Evolutionary conservation across 1,284 basidiomycete species (phyloP).

Genomic region (Microbotryum scabiosae): DNA sequence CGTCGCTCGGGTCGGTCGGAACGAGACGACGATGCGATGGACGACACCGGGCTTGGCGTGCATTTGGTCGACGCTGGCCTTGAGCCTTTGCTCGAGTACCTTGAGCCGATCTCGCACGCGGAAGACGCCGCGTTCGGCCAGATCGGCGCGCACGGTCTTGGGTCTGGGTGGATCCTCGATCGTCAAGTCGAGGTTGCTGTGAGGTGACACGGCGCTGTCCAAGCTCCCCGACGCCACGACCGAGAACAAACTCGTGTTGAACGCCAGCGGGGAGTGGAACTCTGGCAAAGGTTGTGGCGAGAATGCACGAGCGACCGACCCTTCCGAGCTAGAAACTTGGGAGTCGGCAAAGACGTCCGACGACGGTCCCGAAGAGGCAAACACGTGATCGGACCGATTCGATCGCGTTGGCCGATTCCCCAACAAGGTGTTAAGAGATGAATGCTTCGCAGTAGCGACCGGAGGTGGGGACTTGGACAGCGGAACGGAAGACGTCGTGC

Average conservation of each 20-base stretch:
- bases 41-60: slow-evolving; percentile 46
- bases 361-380: not conserved
- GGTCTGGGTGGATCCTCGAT: not conserved
- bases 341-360: not conserved
- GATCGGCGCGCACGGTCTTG: slow-evolving; percentile 1
- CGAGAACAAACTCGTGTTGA: not conserved
- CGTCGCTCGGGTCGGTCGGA: slow-evolving; percentile 40
- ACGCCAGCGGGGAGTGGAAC: not conserved
- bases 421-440: too few relatives aligned
- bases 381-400: not conserved
- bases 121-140: slow-evolving; percentile 8
- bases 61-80: slow-evolving; percentile 46
- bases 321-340: not conserved
- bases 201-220: slow-evolving; percentile 23
- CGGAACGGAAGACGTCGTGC: not conserved
- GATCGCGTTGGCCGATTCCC: not conserved
- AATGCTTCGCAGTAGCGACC: too few relatives aligned
- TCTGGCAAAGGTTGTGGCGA: not conserved
- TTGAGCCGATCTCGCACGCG: slow-evolving; percentile 33
- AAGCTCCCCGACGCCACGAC: slow-evolving; percentile 5
- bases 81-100: slow-evolving; percentile 36
- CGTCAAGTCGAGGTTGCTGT: not conserved
- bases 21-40: slow-evolving; percentile 46
- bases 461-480: too few relatives aligned
- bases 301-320: not conserved